A percentile compares a stretch with the other conserved stretches of the same genome.
Conservation (phyloP, 805 yeast species). For the Diddensiella transvaalensis region DNA sequence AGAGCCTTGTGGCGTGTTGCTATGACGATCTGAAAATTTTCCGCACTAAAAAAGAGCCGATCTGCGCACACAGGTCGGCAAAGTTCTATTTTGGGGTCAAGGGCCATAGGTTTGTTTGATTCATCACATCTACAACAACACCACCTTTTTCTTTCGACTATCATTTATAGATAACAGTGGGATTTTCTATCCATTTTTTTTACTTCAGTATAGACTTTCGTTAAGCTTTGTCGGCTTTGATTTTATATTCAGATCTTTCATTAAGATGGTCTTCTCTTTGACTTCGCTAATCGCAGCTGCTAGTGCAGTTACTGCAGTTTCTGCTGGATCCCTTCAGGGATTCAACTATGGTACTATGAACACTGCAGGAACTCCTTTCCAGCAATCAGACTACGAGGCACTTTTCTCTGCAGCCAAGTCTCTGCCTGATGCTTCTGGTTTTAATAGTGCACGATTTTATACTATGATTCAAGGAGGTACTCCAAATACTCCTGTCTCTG, state of each 20-base stretch:
- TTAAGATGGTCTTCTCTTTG: not conserved
- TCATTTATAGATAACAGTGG: too few relatives aligned
- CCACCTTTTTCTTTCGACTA: too few relatives aligned
- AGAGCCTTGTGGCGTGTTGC: not conserved
- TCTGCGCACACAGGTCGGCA: not conserved
- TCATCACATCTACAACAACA: too few relatives aligned
- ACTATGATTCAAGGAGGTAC: conserved; percentile 25
- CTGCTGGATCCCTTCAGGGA: conserved; percentile 19
- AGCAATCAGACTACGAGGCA: conserved; percentile 19
- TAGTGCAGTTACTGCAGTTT: conserved; percentile 8
- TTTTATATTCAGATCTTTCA: too few relatives aligned
- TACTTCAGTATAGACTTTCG: too few relatives aligned
- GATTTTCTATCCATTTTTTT: too few relatives aligned
- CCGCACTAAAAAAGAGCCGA: not conserved
- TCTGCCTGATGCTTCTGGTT: conserved; percentile 19
- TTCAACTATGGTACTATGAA: conserved; percentile 25
- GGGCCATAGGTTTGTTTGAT: too few relatives aligned
- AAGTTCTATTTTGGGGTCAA: not conserved
- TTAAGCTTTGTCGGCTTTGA: too few relatives aligned
- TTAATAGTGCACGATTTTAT: conserved; percentile 23
- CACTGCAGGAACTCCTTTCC: conserved; percentile 15
- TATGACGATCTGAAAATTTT: not conserved
- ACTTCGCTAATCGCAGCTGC: not conserved
- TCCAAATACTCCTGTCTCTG: conserved; percentile 19
- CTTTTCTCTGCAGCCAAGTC: conserved; percentile 19